Conservation (phyloP, 2,329 filamentous ascomycete species). For the Sarocladiaceae sp. region DNA sequence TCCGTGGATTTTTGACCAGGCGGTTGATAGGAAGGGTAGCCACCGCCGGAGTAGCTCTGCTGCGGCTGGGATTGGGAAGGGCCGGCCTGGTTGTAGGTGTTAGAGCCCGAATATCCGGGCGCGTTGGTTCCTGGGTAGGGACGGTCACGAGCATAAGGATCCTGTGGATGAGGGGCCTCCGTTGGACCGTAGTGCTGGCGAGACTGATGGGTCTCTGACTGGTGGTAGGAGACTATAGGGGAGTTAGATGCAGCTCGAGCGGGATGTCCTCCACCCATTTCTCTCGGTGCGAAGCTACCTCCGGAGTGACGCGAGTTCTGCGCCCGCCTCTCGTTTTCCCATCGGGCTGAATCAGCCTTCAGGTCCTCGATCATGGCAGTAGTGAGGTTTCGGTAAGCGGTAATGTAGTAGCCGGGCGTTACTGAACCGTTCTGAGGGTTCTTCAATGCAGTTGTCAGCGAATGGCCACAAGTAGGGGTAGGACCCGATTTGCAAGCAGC, state of each 20-base stretch:
- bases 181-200: constrained; percentile 44
- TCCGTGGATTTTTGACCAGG: constrained; percentile 14
- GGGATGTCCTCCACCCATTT: constrained; percentile 38
- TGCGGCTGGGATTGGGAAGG: constrained; percentile 19
- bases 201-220: constrained; percentile 44
- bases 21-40: constrained; percentile 19
- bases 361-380: constrained; percentile 60
- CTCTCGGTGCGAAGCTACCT: constrained; percentile 53
- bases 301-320: constrained; percentile 48
- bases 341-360: constrained; percentile 55
- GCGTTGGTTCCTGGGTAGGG: constrained; percentile 45
- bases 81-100: constrained; percentile 26
- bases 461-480: too few species aligned
- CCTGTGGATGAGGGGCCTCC: constrained; percentile 27
- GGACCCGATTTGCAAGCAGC: too few species aligned
- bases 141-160: constrained; percentile 32
- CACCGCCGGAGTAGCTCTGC: constrained; percentile 17
- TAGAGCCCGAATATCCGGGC: constrained; percentile 41
- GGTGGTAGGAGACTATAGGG: constrained; percentile 50
- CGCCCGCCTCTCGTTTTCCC: constrained; percentile 54
- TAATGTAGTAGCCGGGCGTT: constrained; percentile 69
- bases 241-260: constrained; percentile 52
- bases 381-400: constrained; percentile 71
- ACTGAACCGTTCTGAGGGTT: constrained; percentile 52
- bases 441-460: constrained; percentile 29